A percentile compares a stretch with the other conserved stretches of the same genome.
These are phyloP conservation scores for Penicillium herquei DNA, from an alignment of 495 filamentous ascomycete genomes.

Conservation along the genomic window DNA sequence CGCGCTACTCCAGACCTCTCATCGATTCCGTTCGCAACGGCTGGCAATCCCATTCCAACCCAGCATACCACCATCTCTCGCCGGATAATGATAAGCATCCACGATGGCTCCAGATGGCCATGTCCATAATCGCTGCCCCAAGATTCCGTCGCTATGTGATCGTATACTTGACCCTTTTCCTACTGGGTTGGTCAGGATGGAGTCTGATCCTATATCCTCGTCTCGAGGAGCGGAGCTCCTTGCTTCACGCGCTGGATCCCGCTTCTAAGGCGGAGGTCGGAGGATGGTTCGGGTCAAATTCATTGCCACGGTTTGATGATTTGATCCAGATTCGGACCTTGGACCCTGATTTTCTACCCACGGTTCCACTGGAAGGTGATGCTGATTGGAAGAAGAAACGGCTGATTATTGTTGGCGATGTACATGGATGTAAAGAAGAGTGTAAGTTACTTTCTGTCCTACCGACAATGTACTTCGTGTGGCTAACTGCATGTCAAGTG, in stretches of 20 bases:
- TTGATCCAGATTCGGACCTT: conserved; percentile 45
- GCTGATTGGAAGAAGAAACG: conserved; percentile 30
- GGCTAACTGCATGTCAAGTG: conserved; percentile 38
- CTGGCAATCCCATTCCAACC: conserved; percentile 36
- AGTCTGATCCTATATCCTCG: conserved; percentile 35
- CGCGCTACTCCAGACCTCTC: conserved; percentile 33
- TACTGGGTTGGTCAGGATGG: conserved; percentile 42
- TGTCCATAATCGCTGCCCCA: conserved; percentile 40
- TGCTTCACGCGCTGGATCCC: conserved; percentile 39
- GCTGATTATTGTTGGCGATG: conserved; percentile 81
- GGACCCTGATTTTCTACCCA: conserved; percentile 37
- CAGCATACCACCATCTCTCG: conserved; percentile 21
- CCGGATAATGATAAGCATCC: conserved; percentile 18
- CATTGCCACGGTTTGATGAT: conserved; percentile 45
- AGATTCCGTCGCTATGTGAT: conserved; percentile 48
- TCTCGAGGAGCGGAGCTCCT: conserved; percentile 34
- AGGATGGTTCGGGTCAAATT: conserved; percentile 50
- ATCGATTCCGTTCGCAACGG: conserved; percentile 47
- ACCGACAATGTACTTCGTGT: not conserved
- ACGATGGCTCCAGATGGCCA: conserved; percentile 29
- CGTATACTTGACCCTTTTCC: conserved; percentile 39
- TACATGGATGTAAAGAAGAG: conserved; percentile 77
- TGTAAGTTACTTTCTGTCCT: conserved; percentile 36
- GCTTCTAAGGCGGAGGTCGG: conserved; percentile 27
- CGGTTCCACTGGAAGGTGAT: conserved; percentile 3